Base-by-base conservation (phyloP, 306 rosid species). In the Arachis hypogaea region DNA sequence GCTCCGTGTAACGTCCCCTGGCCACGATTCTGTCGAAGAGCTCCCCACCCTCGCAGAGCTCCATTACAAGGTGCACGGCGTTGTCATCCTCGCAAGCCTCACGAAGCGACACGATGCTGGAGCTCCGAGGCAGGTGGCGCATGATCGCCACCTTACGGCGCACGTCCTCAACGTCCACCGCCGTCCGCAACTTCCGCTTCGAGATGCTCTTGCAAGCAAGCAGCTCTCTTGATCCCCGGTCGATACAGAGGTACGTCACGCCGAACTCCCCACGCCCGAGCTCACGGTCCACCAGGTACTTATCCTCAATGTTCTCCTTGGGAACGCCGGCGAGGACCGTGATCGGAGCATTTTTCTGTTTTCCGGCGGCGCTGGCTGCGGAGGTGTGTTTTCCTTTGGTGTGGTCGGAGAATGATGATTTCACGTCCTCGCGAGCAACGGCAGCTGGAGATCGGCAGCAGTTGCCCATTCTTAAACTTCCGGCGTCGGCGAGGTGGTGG, bases 381-480 rank as follows among this genome's bases (percentile, higher is more conserved):
- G 86, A 75, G 44, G 44, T 74, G 7, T 91, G 72, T 65, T 80
- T 33, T 9, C 10, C 79, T 90, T 88, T 33, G 80, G 89, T 92
- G 74, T 87, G 86, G 11, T 79, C 85, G 28, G 94, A 83, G 73
- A 78, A 89, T 81, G 71, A 84, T 28, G 99, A 89, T 85, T 94
- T 94, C 71, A 94, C 99, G 69, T 94, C 99, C 77, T 94, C 99
- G 2, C 99, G 86, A 1, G 99, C 99, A 8, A 94, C 99, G 55
- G 99, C 97, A 43, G 99, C 99, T 71, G 99, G 99, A 81, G 99
- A 94, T 92, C 99, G 92, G 83, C 99, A 94, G 63, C 99, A 94
- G 87, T 94, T 94, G n/a, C 99, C 99, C 99, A 94, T 94, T 94
- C 12, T n/a, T 33, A 33, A 33, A 33, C 38, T 33, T 52, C 58